phyloP scores from a whole-genome alignment of 2,329 filamentous ascomycete genomes.

The Huntiella omanensis region DNA sequence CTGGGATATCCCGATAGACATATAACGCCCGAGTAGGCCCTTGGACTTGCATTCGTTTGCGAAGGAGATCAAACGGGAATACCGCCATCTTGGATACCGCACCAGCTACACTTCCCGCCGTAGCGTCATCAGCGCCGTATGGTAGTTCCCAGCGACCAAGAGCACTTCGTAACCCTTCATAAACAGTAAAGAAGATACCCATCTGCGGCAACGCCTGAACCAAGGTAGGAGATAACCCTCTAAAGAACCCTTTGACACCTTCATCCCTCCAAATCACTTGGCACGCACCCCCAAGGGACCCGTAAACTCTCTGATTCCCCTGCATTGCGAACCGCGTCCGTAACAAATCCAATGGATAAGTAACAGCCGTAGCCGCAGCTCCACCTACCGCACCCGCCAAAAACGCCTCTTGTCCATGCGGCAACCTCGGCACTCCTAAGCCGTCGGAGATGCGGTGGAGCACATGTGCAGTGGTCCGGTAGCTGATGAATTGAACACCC shows the following conservation, averaged over 20 bases:
- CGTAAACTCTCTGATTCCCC: conserved; percentile 62
- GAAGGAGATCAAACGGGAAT: conserved; percentile 80
- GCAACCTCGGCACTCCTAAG: conserved; percentile 27
- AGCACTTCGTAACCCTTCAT: conserved; percentile 54
- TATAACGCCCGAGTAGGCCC: conserved; percentile 67
- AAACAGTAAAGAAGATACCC: conserved; percentile 85
- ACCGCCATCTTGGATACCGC: conserved; percentile 72
- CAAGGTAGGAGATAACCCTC: conserved; percentile 63
- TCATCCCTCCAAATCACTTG: conserved; percentile 57
- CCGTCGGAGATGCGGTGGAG: conserved; percentile 30
- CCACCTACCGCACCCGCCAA: conserved; percentile 68
- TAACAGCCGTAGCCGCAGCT: conserved; percentile 59
- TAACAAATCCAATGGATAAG: conserved; percentile 85
- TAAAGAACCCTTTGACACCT: conserved; percentile 66
- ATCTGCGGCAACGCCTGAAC: conserved; percentile 89
- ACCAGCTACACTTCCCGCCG: conserved; percentile 63
- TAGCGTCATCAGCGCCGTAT: conserved; percentile 64
- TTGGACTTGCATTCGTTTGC: conserved; percentile 89
- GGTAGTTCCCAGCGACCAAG: conserved; percentile 38
- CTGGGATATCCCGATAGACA: conserved; percentile 72
- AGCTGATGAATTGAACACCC: conserved; percentile 74
- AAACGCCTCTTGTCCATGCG: conserved; percentile 58
- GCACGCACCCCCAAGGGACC: conserved; percentile 48
- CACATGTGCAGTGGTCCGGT: conserved; percentile 53
- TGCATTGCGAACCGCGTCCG: conserved; percentile 95